Evolutionary conservation across 177 flowering plant genomes (phyloP), one percentile per base, ranked within the genome.

Genomic region (Telopea speciosissima): DNA sequence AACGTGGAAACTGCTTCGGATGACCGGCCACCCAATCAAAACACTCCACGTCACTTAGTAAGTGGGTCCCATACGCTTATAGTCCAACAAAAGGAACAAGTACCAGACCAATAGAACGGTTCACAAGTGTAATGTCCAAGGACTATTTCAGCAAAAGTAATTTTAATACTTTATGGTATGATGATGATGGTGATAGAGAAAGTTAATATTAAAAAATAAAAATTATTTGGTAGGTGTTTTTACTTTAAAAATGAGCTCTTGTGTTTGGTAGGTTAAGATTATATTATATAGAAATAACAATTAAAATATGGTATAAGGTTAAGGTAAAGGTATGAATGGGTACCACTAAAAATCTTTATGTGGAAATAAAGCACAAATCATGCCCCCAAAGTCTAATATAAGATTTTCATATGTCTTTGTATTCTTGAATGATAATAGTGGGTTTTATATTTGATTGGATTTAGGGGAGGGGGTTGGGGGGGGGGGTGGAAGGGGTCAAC

Each of bases 391-490:
- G 67, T 65, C 67, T 65, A 8, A 21, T 9, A n/a, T 21, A 3
- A 65, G 45, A 45, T 33, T 64, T 64, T 64, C 7, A 31, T 64
- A 24, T 64, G 66, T 64, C 45, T 64, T 28, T 64, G 66, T 64
- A 44, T 21, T 31, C 44, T 64, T 64, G 44, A 45, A n/a, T 31
- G 33, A 7, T 16, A 6, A 23, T 64, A 25, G 2, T 28, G 31
- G 31, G 31, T 28, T 28, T n/a, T 0, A 63, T 5, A 3, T 17
- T 17, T 26, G 33, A 64, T 26, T 26, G 33, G 19, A 26, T 31
- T 64, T 64, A 6, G 45, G 7, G 45, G 36, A 28, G 31, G 31
- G 31, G 31, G 31, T 1, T 28, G 1, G 66, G 7, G 24, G 33
- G 45, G 19, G 45, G 66, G 3, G 5, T 2, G n/a, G 28, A 26